A percentile compares a stretch with the other conserved stretches of the same genome.
Conservation (phyloP, 768 basidiomycete species). For the Pisolithus marmoratus region DNA sequence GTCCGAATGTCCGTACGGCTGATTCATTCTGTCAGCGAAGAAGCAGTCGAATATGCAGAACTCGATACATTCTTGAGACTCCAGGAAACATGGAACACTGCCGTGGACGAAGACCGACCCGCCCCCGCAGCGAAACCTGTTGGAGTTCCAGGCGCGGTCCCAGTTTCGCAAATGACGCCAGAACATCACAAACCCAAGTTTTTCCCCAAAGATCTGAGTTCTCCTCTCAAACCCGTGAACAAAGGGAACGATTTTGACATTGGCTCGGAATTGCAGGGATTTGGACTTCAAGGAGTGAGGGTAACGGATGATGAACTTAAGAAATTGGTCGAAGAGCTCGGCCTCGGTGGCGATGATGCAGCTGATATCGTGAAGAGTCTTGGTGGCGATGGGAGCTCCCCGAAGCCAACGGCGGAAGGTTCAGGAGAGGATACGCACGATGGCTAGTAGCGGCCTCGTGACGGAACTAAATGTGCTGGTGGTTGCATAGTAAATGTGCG, state of each 20-base stretch:
- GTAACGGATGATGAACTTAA: constrained; percentile 71
- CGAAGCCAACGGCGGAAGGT: neutral
- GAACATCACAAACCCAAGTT: constrained; percentile 58
- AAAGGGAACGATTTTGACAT: constrained; percentile 58
- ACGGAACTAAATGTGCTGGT: no score
- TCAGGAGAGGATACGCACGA: neutral
- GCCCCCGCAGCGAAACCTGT: constrained; percentile 53
- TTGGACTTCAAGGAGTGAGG: constrained; percentile 70
- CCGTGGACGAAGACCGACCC: constrained; percentile 55
- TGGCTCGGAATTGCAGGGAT: constrained; percentile 62
- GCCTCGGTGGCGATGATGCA: constrained; percentile 72
- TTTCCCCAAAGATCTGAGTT: constrained; percentile 37
- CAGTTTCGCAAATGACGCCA: constrained; percentile 78
- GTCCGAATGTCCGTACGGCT: constrained; percentile 1
- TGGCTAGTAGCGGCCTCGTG: no score
- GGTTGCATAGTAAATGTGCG: neutral
- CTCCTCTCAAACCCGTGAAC: constrained; percentile 52
- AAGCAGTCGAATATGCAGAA: constrained; percentile 76
- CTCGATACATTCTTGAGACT: constrained; percentile 66
- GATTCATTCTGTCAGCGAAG: constrained; percentile 50
- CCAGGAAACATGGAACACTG: constrained; percentile 61
- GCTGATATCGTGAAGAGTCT: constrained; percentile 68
- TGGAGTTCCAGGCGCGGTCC: constrained; percentile 74
- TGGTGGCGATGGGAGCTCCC: constrained; percentile 23
- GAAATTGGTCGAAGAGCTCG: constrained; percentile 68